Conservation (phyloP, 1,284 basidiomycete genomes). For the Schizophyllum amplum region DNA sequence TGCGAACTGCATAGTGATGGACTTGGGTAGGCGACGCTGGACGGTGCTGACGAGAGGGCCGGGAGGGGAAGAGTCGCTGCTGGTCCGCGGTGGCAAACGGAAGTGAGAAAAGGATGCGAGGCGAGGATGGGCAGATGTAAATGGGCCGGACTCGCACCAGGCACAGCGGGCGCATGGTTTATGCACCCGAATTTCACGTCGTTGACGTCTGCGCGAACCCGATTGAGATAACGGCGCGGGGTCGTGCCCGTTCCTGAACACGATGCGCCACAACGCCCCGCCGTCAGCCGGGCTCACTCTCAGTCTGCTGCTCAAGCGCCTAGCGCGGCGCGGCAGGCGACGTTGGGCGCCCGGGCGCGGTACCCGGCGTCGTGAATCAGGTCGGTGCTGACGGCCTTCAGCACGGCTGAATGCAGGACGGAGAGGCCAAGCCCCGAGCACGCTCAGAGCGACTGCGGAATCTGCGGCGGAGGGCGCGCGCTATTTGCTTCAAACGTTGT, state of each 20-base stretch:
- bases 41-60: neutral
- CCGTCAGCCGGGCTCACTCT: neutral
- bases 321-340: neutral
- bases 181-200: neutral
- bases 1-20: neutral
- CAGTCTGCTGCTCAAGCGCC: neutral
- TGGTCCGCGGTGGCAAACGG: neutral
- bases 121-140: neutral
- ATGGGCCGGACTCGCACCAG: neutral
- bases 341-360: too few species aligned
- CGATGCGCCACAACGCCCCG: neutral
- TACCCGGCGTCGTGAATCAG: too few species aligned
- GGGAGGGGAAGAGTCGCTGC: neutral
- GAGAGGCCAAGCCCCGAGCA: too few species aligned
- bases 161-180: neutral
- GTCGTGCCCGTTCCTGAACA: neutral
- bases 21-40: neutral
- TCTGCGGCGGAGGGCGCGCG: neutral
- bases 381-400: too few species aligned
- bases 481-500: too few species aligned
- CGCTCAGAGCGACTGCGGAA: neutral
- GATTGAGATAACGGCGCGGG: neutral
- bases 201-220: neutral
- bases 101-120: neutral
- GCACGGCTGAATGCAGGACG: too few species aligned